Percentiles rank a stretch among this genome's conserved stretches.
These are phyloP conservation scores for Sporormia fimetaria DNA, from an alignment of 495 filamentous ascomycete genomes.

Conservation along the genomic window DNA sequence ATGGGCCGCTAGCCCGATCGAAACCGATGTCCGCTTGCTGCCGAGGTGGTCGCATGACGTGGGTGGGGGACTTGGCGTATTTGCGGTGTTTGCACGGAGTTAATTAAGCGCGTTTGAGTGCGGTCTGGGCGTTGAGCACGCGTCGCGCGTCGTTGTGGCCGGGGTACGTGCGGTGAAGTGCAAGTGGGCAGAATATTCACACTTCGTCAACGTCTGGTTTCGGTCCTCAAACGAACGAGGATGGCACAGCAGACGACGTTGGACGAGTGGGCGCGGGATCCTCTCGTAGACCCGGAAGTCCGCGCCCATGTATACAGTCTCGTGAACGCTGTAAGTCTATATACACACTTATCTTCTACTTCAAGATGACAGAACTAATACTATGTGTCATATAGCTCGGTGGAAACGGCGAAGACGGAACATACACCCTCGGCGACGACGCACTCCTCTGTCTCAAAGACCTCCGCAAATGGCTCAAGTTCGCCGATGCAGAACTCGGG, in stretches of 20 bases:
- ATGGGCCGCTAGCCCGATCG: too few relatives aligned
- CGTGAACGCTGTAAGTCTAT: slow-evolving; percentile 70
- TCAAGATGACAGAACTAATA: slow-evolving; percentile 4
- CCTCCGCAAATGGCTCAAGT: slow-evolving; percentile 82
- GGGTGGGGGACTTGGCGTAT: slow-evolving; percentile 11
- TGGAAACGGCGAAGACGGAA: slow-evolving; percentile 70
- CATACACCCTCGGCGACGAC: slow-evolving; percentile 86
- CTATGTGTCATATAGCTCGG: slow-evolving; percentile 58
- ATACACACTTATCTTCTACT: neutral
- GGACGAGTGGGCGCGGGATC: slow-evolving; percentile 29
- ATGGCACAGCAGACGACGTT: slow-evolving; percentile 33
- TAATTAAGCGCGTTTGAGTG: slow-evolving; percentile 16
- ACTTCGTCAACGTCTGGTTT: neutral
- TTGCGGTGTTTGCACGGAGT: slow-evolving; percentile 11
- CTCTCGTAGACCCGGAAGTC: slow-evolving; percentile 67
- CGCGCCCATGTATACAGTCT: slow-evolving; percentile 84
- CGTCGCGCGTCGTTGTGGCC: neutral
- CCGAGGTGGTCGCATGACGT: slow-evolving; percentile 6
- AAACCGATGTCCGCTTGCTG: slow-evolving; percentile 7
- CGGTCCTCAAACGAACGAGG: slow-evolving; percentile 39
- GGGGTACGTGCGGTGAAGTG: too few relatives aligned
- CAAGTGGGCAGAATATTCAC: too few relatives aligned
- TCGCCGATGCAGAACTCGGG: slow-evolving; percentile 89
- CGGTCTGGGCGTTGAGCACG: slow-evolving; percentile 8
- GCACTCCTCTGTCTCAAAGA: slow-evolving; percentile 85